Base-by-base conservation (phyloP, 257 asterid species). In the Fraxinus cuspidata region DNA sequence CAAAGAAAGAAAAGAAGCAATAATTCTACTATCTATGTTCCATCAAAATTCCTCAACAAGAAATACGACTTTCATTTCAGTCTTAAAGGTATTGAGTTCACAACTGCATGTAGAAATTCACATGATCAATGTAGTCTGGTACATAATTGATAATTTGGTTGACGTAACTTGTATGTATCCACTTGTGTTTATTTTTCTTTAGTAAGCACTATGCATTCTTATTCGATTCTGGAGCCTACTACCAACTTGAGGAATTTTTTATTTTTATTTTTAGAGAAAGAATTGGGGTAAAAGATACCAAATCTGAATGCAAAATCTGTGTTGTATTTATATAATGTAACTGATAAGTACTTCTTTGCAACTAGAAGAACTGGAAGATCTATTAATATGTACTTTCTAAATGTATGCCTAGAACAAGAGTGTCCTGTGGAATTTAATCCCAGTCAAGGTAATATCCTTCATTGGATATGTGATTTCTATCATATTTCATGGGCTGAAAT, bases 1-100 rank as follows among this genome's bases (percentile, higher is more conserved):
- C 13, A 60, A 21, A 60, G 67, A 60, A 60, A 60, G 67, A 60
- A 23, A 60, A 60, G 67, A 60, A 23, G 67, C 67, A 60, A 21
- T 60, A 21, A 21, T 60, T 23, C 32, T 60, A 16, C 67, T 60
- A 21, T 23, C 67, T 60, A 60, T 60, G 31, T 1, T 60, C 67
- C 12, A 10, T 60, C 31, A 23, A 23, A 60, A 21, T 60, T 25
- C 31, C 16, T 21, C 4, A 23, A 60, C 29, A 60, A 7, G 67
- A 60, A 9, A 23, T 8, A 21, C 66, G 23, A 9, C 7, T 21
- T 23, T 60, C 32, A 2, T 23, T 60, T 10, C 29, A 21, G 31
- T 2, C 32, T 21, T 10, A 60, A 0, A 60, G 15, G 32, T 23
- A 23, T 60, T 11, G 69, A 0, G 7, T 63, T 63, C 34, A 25